Conservation (phyloP, 2,329 filamentous ascomycete genomes). For the Chrysoporthe deuterocubensis region DNA sequence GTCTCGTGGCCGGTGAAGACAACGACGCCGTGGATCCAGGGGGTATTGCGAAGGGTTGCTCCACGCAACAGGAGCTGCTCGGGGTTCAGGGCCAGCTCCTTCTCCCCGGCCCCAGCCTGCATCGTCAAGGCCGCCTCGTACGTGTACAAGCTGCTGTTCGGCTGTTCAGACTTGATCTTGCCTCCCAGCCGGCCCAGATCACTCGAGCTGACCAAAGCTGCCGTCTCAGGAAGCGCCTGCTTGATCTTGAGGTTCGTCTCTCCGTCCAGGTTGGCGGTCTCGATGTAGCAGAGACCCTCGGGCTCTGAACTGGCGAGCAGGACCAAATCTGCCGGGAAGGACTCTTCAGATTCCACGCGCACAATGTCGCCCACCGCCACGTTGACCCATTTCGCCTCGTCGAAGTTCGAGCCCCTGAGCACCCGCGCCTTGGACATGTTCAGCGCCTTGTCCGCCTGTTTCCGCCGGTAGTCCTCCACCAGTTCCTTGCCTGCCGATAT, state of each 20-base stretch:
- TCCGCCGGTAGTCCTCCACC: constrained; percentile 90
- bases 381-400: constrained; percentile 91
- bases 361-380: constrained; percentile 91
- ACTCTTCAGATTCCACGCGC: constrained; percentile 89
- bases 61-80: constrained; percentile 93
- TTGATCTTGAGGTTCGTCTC: constrained; percentile 99
- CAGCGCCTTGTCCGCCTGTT: constrained; percentile 81
- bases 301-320: constrained; percentile 94
- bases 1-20: constrained; percentile 98
- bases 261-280: constrained; percentile 95
- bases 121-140: constrained; percentile 96
- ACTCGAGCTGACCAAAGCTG: constrained; percentile 80
- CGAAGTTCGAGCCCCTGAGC: constrained; percentile 80
- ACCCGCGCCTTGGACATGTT: constrained; percentile 88
- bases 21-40: constrained; percentile 94
- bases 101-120: constrained; percentile 87
- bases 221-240: constrained; percentile 92
- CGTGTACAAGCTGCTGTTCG: constrained; percentile 97
- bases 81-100: constrained; percentile 85
- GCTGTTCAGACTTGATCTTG: constrained; percentile 89
- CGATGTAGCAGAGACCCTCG: constrained; percentile 97
- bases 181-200: constrained; percentile 87
- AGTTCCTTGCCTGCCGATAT: constrained; percentile 97
- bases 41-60: constrained; percentile 92
- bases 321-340: constrained; percentile 92